A percentile compares a stretch with the other conserved stretches of the same genome.
Conservation (phyloP, 176 grass and related monocot species). For the Saccharum spontaneum region DNA sequence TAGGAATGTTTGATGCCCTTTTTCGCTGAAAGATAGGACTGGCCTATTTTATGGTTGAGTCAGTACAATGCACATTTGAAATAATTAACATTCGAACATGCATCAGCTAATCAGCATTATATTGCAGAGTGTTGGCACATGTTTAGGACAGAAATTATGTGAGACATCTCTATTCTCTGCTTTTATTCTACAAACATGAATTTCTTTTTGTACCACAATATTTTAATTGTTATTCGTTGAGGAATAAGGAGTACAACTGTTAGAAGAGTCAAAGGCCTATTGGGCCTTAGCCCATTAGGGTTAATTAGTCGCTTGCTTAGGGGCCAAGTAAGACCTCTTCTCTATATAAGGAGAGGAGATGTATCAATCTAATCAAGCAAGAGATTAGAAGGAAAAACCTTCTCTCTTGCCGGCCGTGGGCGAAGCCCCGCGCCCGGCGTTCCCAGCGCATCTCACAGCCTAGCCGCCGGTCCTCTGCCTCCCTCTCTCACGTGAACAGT, state of each 20-base stretch:
- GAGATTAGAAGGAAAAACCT: too few species aligned
- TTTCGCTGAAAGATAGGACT: not conserved
- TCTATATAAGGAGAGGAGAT: too few species aligned
- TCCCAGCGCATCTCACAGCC: too few species aligned
- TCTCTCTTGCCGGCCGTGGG: too few species aligned
- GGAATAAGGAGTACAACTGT: slow-evolving; percentile 9
- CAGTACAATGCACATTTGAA: not conserved
- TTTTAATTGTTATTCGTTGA: not conserved
- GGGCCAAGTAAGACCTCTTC: too few species aligned
- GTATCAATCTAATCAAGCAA: too few species aligned
- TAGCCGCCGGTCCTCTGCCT: too few species aligned
- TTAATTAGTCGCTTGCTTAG: too few species aligned
- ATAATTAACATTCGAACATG: not conserved
- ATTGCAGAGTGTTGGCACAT: not conserved
- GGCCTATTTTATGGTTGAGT: slow-evolving; percentile 12
- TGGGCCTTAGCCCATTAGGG: too few species aligned
- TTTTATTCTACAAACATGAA: not conserved
- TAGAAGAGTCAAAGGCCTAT: too few species aligned
- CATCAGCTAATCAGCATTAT: not conserved
- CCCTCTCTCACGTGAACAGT: too few species aligned
- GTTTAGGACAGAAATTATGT: not conserved
- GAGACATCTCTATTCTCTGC: not conserved
- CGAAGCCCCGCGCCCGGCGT: too few species aligned
- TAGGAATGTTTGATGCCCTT: not conserved
- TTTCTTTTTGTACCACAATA: not conserved